Percentiles rank a stretch among this genome's conserved stretches.
These are phyloP conservation scores for Chrysoporthe deuterocubensis DNA, from an alignment of 2,329 filamentous ascomycete genomes.

Conservation along the genomic window DNA sequence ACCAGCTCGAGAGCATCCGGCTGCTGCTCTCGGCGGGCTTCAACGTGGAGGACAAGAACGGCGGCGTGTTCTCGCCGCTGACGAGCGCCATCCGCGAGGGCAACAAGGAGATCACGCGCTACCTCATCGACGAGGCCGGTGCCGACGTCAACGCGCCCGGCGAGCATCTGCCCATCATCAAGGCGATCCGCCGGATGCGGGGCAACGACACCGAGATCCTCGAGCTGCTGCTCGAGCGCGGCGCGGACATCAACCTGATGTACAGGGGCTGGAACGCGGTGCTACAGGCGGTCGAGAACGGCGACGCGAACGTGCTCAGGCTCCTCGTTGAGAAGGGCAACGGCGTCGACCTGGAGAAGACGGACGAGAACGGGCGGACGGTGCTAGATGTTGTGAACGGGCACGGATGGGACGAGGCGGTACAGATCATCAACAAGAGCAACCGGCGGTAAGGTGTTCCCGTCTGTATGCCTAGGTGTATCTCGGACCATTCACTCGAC, in stretches of 20 bases:
- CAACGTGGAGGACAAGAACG: constrained; percentile 72
- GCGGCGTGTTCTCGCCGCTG: constrained; percentile 71
- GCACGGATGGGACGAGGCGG: constrained; percentile 62
- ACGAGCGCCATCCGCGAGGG: constrained; percentile 70
- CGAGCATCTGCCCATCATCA: constrained; percentile 73
- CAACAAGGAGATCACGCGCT: constrained; percentile 62
- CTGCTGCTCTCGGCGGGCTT: constrained; percentile 67
- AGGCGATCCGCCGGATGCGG: constrained; percentile 64
- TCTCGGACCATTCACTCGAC: neutral
- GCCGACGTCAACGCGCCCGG: constrained; percentile 70
- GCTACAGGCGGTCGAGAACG: constrained; percentile 68
- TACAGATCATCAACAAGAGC: constrained; percentile 45
- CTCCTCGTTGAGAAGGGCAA: constrained; percentile 48
- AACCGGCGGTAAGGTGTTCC: constrained; percentile 28
- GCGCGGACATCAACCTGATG: constrained; percentile 70
- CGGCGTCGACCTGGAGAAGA: constrained; percentile 33
- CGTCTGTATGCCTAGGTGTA: constrained; percentile 3
- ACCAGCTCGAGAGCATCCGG: constrained; percentile 70
- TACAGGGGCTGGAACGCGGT: constrained; percentile 70
- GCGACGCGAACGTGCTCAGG: constrained; percentile 57
- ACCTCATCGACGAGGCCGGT: constrained; percentile 62
- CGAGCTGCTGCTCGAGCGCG: constrained; percentile 64
- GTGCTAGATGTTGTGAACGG: constrained; percentile 62
- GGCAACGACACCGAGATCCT: constrained; percentile 63
- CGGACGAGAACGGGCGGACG: constrained; percentile 35